phyloP scores from a whole-genome alignment of 192 early-diverging fungal genomes.

The Ambispora gerdemannii region DNA sequence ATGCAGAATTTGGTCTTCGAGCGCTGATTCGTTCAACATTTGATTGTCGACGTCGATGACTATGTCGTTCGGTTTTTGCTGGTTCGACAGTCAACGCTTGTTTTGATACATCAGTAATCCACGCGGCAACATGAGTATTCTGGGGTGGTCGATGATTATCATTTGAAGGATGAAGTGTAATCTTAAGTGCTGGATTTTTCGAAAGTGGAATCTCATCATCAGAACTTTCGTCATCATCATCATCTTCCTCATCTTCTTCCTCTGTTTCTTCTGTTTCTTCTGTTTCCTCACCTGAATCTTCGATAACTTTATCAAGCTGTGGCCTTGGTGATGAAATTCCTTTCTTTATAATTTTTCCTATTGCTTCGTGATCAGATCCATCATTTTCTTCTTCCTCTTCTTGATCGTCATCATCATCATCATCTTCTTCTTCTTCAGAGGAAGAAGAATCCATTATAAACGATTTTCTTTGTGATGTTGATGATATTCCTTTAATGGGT shows the following conservation, averaged over 20 bases:
- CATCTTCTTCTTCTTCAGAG: background rate
- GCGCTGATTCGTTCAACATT: too few relatives aligned
- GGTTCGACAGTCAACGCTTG: too few relatives aligned
- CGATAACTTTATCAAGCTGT: background rate
- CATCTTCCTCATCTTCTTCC: background rate
- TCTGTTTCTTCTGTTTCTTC: background rate
- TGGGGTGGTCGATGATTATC: background rate
- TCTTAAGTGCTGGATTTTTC: conserved; percentile 2
- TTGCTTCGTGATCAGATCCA: too few relatives aligned
- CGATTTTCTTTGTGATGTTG: too few relatives aligned
- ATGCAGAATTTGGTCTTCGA: too few relatives aligned
- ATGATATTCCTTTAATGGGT: background rate
- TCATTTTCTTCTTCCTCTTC: background rate
- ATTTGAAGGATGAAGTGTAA: background rate
- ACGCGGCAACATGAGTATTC: background rate
- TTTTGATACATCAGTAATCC: conserved; percentile 9
- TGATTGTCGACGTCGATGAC: too few relatives aligned
- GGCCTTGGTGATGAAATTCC: background rate
- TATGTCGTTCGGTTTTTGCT: too few relatives aligned
- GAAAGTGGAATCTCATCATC: background rate
- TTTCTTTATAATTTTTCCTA: background rate
- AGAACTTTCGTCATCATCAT: background rate
- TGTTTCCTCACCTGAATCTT: background rate
- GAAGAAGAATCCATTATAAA: too few relatives aligned
- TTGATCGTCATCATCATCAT: background rate